A percentile compares a stretch with the other conserved stretches of the same genome.
phyloP scores from a whole-genome alignment of 495 filamentous ascomycete genomes.

The Podospora pseudopauciseta region DNA sequence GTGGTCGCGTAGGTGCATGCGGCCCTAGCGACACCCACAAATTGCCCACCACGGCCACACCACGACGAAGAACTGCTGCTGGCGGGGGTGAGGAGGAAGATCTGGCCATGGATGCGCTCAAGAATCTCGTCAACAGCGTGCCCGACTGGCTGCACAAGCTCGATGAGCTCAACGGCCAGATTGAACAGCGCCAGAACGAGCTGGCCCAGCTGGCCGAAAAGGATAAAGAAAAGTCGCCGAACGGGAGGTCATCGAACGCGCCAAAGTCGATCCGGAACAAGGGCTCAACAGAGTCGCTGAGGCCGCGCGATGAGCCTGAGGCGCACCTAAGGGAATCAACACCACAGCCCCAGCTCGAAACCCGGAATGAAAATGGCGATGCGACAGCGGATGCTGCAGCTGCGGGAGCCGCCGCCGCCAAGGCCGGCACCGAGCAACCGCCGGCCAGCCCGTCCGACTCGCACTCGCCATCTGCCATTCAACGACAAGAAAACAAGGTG shows the following conservation, averaged over 20 bases:
- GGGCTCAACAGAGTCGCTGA: conserved; percentile 62
- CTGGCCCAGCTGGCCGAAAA: conserved; percentile 50
- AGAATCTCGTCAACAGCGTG: conserved; percentile 58
- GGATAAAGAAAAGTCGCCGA: conserved; percentile 23
- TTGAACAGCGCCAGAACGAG: conserved; percentile 65
- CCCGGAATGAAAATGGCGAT: not conserved
- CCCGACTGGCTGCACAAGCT: conserved; percentile 66
- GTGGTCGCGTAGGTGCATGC: conserved; percentile 26
- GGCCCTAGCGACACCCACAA: conserved; percentile 28
- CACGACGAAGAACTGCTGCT: conserved; percentile 11
- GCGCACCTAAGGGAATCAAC: conserved; percentile 30
- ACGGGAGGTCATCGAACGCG: conserved; percentile 21
- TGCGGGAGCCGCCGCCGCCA: conserved; percentile 17
- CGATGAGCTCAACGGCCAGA: conserved; percentile 65
- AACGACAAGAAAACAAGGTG: conserved; percentile 42
- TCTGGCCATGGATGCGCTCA: conserved; percentile 59
- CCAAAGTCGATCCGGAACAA: conserved; percentile 51
- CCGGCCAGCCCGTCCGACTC: conserved; percentile 28
- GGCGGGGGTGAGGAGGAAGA: conserved; percentile 31
- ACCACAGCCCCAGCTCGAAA: conserved; percentile 18
- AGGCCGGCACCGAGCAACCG: conserved; percentile 15
- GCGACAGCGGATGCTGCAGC: conserved; percentile 13
- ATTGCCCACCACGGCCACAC: conserved; percentile 27
- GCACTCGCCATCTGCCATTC: conserved; percentile 46
- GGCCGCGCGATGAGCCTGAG: conserved; percentile 47